Conservation (phyloP, 148 eudicot species). For the Oxyria digyna region DNA sequence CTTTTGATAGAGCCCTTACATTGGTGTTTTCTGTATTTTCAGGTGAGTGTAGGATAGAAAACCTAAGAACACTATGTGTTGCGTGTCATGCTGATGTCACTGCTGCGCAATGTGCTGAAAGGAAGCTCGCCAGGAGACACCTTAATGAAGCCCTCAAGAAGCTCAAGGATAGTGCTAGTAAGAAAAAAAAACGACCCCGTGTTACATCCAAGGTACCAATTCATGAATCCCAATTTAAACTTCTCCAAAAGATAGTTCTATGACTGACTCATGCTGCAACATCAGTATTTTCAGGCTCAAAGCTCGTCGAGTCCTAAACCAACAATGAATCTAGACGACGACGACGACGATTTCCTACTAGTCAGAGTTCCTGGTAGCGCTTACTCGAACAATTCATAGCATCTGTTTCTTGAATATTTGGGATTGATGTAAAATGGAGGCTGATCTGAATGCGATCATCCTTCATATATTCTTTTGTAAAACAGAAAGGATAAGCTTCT, state of each 20-base stretch:
- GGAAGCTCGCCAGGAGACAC: conserved; percentile 44
- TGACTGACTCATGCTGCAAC: not conserved
- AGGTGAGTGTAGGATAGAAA: conserved; percentile 93
- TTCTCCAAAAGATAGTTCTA: no score
- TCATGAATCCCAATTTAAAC: no score
- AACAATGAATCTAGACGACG: not conserved
- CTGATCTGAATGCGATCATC: not conserved
- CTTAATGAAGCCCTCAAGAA: conserved; percentile 30
- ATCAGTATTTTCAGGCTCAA: not conserved
- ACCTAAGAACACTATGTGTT: conserved; percentile 90
- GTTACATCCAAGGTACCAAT: conserved; percentile 30
- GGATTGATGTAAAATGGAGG: not conserved
- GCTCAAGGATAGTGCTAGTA: conserved; percentile 11
- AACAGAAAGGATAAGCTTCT: no score
- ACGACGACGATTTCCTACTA: conserved; percentile 38
- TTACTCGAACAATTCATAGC: conserved; percentile 24
- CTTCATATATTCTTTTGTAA: not conserved
- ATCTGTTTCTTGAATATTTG: not conserved
- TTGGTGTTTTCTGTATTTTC: conserved; percentile 4
- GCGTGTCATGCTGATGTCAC: conserved; percentile 94
- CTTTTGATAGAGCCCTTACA: not conserved
- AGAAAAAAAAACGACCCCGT: conserved; percentile 7
- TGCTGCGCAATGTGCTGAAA: conserved; percentile 56
- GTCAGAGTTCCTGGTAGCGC: conserved; percentile 71
- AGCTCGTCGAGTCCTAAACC: not conserved